These are phyloP conservation scores for Sporisorium scitamineum DNA, from an alignment of 1,284 basidiomycete genomes.

Conservation along the genomic window DNA sequence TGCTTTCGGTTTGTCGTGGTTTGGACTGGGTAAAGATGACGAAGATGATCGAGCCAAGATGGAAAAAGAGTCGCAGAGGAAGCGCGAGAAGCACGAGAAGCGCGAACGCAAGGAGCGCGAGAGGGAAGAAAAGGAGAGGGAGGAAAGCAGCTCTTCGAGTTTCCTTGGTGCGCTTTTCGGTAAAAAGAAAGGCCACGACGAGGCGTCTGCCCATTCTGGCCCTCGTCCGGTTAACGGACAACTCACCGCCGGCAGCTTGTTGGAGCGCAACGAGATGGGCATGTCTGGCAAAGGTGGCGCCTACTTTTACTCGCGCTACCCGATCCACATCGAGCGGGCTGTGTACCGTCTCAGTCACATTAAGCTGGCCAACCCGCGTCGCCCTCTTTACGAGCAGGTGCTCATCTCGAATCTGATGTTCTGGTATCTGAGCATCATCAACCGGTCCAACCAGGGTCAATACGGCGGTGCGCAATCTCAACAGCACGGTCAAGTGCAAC, in stretches of 20 bases:
- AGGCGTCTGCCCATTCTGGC: slow-evolving; percentile 8
- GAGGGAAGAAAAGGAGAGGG: slow-evolving; percentile 53
- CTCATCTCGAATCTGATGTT: slow-evolving; percentile 99
- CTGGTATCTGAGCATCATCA: slow-evolving; percentile 99
- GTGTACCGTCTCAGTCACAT: slow-evolving; percentile 98
- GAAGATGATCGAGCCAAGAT: slow-evolving; percentile 53
- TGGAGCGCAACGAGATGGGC: slow-evolving; percentile 47
- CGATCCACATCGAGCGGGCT: slow-evolving; percentile 96
- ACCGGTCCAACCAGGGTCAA: slow-evolving; percentile 74
- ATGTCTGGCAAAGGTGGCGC: slow-evolving; percentile 24
- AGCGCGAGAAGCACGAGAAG: slow-evolving; percentile 54
- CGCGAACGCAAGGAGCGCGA: slow-evolving; percentile 55
- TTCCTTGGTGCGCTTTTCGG: slow-evolving; percentile 64
- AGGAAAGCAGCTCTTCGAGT: slow-evolving; percentile 53
- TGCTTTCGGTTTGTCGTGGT: slow-evolving; percentile 65
- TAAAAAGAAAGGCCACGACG: slow-evolving; percentile 61
- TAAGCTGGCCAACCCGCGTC: slow-evolving; percentile 95
- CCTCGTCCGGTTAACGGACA: slow-evolving; percentile 43
- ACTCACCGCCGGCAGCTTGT: slow-evolving; percentile 56
- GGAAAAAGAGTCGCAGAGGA: slow-evolving; percentile 48
- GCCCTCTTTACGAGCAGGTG: slow-evolving; percentile 97
- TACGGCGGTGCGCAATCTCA: slow-evolving; percentile 46
- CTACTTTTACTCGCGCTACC: slow-evolving; percentile 81
- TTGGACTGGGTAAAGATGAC: slow-evolving; percentile 65
- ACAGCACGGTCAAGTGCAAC: slow-evolving; percentile 55